phyloP scores from a whole-genome alignment of 805 yeast species.

The Kazachstania africana region DNA sequence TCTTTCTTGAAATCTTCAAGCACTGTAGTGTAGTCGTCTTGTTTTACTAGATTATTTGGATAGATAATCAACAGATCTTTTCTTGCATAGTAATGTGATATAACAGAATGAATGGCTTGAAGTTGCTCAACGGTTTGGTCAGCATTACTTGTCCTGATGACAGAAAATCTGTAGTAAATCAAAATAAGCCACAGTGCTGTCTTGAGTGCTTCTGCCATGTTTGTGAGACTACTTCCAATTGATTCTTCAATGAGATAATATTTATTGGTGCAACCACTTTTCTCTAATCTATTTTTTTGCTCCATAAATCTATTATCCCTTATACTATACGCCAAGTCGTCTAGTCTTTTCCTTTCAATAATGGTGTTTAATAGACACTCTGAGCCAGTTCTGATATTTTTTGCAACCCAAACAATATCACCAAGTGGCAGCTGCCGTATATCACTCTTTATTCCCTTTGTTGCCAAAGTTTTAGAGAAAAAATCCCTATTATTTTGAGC shows the following conservation, averaged over 20 bases:
- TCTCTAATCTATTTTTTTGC: slow-evolving; percentile 66
- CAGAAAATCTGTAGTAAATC: slow-evolving; percentile 51
- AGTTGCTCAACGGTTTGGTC: slow-evolving; percentile 54
- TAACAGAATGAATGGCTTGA: slow-evolving; percentile 33
- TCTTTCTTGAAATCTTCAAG: slow-evolving; percentile 34
- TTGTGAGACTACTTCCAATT: slow-evolving; percentile 30
- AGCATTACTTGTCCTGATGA: slow-evolving; percentile 55
- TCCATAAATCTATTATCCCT: slow-evolving; percentile 82
- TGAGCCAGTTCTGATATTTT: slow-evolving; percentile 40
- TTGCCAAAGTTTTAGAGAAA: slow-evolving; percentile 43
- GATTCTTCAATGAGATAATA: slow-evolving; percentile 76
- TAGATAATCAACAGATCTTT: slow-evolving; percentile 37
- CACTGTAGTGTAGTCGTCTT: slow-evolving; percentile 35
- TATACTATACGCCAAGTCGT: slow-evolving; percentile 73
- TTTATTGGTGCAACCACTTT: slow-evolving; percentile 55
- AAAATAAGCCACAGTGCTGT: slow-evolving; percentile 67
- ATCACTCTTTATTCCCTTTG: slow-evolving; percentile 39
- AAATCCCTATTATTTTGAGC: slow-evolving; percentile 58
- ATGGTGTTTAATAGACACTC: slow-evolving; percentile 69
- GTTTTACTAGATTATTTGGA: slow-evolving; percentile 39
- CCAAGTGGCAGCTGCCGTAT: slow-evolving; percentile 63
- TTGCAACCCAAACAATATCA: slow-evolving; percentile 84
- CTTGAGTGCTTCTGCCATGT: slow-evolving; percentile 52
- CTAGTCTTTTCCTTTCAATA: slow-evolving; percentile 82
- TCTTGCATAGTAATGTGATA: slow-evolving; percentile 35